phyloP scores from a whole-genome alignment of 768 basidiomycete genomes.

The Tricholoma furcatifolium region DNA sequence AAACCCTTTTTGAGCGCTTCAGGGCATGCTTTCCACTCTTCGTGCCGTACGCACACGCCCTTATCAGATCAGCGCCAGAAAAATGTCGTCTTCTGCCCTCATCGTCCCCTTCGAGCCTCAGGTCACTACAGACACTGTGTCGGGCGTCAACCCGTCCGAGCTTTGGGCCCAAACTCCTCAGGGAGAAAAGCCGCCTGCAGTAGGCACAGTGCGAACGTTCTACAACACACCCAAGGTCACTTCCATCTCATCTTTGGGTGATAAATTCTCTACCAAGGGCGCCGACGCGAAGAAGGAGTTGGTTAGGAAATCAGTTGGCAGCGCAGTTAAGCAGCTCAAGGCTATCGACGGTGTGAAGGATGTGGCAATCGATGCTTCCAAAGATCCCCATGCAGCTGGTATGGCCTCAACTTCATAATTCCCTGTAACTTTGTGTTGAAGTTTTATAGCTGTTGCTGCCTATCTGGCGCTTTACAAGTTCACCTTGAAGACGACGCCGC shows the following conservation, averaged over 20 bases:
- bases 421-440: background rate
- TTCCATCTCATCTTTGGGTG: slow-evolving; percentile 58
- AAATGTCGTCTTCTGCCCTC: slow-evolving; percentile 56
- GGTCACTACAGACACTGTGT: slow-evolving; percentile 25
- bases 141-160: slow-evolving; percentile 42
- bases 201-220: slow-evolving; percentile 64
- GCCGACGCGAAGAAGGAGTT: slow-evolving; percentile 56
- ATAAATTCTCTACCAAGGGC: slow-evolving; percentile 46
- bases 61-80: slow-evolving; percentile 24
- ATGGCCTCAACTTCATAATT: slow-evolving; percentile 12
- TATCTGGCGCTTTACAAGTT: slow-evolving; percentile 76
- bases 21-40: slow-evolving; percentile 16
- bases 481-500: slow-evolving; percentile 71
- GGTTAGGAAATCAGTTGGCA: slow-evolving; percentile 69
- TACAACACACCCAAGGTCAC: slow-evolving; percentile 58
- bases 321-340: slow-evolving; percentile 68
- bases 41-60: slow-evolving; percentile 17
- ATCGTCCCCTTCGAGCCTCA: slow-evolving; percentile 58
- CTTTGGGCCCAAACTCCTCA: slow-evolving; percentile 55
- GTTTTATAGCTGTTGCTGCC: slow-evolving; percentile 65
- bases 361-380: slow-evolving; percentile 59
- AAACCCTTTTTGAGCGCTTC: slow-evolving; percentile 2
- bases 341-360: slow-evolving; percentile 60
- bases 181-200: slow-evolving; percentile 52
- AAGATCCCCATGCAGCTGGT: slow-evolving; percentile 81